A percentile compares a stretch with the other conserved stretches of the same genome.
These are phyloP conservation scores for Rhododendron henanense DNA, from an alignment of 148 eudicot genomes.

Conservation along the genomic window DNA sequence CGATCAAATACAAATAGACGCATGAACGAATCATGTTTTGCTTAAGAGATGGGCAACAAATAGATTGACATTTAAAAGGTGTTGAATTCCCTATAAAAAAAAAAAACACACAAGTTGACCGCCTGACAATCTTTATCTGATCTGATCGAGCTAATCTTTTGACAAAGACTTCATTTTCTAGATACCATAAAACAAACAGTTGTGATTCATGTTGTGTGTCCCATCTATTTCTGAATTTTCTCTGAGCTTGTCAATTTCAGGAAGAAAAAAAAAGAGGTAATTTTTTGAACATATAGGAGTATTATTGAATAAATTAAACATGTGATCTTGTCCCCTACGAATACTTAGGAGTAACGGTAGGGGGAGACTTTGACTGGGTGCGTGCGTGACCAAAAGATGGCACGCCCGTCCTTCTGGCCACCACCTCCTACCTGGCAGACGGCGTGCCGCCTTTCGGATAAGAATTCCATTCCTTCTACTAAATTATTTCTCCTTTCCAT, in stretches of 20 bases:
- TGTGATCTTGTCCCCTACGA: neutral
- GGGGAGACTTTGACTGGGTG: neutral
- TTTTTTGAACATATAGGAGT: neutral
- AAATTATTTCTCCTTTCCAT: neutral
- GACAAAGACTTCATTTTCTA: neutral
- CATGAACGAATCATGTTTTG: neutral
- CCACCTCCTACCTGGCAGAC: neutral
- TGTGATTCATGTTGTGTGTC: neutral
- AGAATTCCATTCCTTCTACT: neutral
- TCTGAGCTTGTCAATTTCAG: neutral
- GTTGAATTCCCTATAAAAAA: neutral
- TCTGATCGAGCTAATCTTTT: neutral
- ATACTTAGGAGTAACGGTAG: neutral
- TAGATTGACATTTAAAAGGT: neutral
- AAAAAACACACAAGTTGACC: neutral
- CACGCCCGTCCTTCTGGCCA: neutral
- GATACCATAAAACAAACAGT: too few species aligned
- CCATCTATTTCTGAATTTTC: too few species aligned
- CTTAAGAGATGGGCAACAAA: neutral
- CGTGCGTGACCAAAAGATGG: neutral
- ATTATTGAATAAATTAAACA: neutral
- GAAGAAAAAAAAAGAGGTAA: too few species aligned
- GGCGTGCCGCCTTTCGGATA: neutral
- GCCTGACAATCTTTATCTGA: neutral
- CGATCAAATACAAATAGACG: neutral